Base-by-base conservation (phyloP, 805 yeast genomes). In the Lipomyces starkeyi region DNA sequence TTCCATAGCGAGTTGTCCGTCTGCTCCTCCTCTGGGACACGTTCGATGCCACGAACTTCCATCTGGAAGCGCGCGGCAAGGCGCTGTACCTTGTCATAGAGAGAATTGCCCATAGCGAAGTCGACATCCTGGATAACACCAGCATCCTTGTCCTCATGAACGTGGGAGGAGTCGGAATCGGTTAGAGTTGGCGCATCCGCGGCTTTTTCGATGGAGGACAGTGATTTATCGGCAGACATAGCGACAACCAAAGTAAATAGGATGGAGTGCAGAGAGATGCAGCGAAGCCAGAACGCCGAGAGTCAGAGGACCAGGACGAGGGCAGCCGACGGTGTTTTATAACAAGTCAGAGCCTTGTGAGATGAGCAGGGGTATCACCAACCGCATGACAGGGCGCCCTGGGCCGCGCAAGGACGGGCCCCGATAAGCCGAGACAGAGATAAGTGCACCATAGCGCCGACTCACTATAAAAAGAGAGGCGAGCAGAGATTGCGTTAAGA, bases 11-110 rank as follows among this genome's bases (percentile, higher is more conserved):
- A 87, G 58, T 84, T 84, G 69, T 88, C 91, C 58, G 85, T 83
- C 78, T 91, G 88, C 78, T 91, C 95, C 56, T 88, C 90, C 69
- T 90, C 96, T 8, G 91, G 86, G 65, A 93, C 85, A 56, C 89
- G 83, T 75, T 91, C 97, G 71, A 93, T 87, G 78, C 97, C 97
- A 76, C 90, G 86, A 29, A 85, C 83, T 76, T 88, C 91, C 29
- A 63, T 32, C 29, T 53, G 55, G 61, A 53, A 53, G 32, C 29
- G 27, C 9, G 27, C 29, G n/a, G 32, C 56, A 11, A 59, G 49
- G 4, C 54, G n/a, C 49, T 25, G 22, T 25, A 14, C 32, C 56
- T 22, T 53, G 56, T 6, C 32, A 27, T 9, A 22, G 29, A 53
- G 32, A 53, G 56, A 53, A 53, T 4, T 20, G 17, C 56, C 56